A percentile compares a stretch with the other conserved stretches of the same genome.
These are phyloP conservation scores for Fomes fomentarius DNA, from an alignment of 1,284 basidiomycete genomes.

Conservation along the genomic window DNA sequence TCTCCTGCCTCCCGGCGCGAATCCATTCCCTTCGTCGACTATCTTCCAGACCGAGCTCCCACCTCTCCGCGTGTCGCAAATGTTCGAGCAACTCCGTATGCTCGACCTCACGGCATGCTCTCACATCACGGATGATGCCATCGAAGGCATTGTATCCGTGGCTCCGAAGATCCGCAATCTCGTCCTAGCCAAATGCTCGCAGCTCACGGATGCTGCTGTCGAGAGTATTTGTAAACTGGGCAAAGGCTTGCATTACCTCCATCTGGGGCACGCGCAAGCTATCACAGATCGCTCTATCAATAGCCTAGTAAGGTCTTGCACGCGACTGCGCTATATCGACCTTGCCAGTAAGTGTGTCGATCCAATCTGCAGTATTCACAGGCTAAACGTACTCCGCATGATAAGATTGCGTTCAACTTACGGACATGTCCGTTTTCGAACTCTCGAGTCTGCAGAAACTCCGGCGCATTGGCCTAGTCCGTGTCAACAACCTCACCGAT, in stretches of 20 bases:
- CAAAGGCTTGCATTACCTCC: conserved; percentile 92
- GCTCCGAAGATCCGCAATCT: conserved; percentile 92
- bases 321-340: conserved; percentile 94
- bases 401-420: conserved; percentile 84
- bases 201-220: conserved; percentile 86
- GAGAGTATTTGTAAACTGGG: conserved; percentile 89
- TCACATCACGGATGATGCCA: conserved; percentile 83
- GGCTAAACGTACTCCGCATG: neutral
- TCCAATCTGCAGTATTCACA: neutral
- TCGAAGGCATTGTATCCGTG: conserved; percentile 88
- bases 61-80: conserved; percentile 60
- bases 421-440: conserved; percentile 94
- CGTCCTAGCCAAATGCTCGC: conserved; percentile 88
- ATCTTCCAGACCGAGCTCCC: conserved; percentile 46
- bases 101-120: conserved; percentile 89
- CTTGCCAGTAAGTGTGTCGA: conserved; percentile 79
- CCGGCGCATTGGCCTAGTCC: conserved; percentile 93
- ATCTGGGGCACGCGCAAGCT: conserved; percentile 88
- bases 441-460: conserved; percentile 89
- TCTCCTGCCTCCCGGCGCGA: conserved; percentile 35
- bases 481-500: conserved; percentile 92
- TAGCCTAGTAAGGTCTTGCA: conserved; percentile 85
- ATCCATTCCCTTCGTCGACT: conserved; percentile 50
- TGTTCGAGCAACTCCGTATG: conserved; percentile 85
- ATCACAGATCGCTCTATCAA: conserved; percentile 93